Base-by-base conservation (phyloP, 2,329 filamentous ascomycete genomes). In the Microdochium nivale region DNA sequence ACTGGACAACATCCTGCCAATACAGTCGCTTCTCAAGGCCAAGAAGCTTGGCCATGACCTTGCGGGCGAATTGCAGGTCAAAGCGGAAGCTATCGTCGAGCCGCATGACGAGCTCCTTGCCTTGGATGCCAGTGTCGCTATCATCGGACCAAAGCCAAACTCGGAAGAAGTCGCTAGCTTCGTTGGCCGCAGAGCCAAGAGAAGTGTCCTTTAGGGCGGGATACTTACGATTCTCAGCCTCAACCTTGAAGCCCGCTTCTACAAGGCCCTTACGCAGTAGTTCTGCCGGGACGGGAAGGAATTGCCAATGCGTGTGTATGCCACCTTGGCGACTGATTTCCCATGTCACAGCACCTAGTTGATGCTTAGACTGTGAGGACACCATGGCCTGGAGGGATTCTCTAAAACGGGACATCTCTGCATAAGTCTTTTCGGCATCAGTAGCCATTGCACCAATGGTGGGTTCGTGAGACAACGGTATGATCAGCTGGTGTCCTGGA, bases 231-330 rank as follows among this genome's bases (percentile, higher is more conserved):
- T 95, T 95, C 65, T 95, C 87, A 0, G 90, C 90, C 63, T 96
- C 84, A 1, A 95, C 88, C 50, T 86, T 85, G 71, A 99, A 96
- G 0, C 86, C 92, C 0, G 88, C 89, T 65, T 96, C 90, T 0
- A 95, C 88, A 1, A 95, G 75, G 0, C 88, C 87, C 47, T 83
- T 82, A 21, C 70, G 72, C 49, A 96, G 79, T 46, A 89, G 72
- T 10, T 86, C 77, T 0, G 79, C 73, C 0, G 87, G 80, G 1
- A 95, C 75, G 1, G 94, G 90, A 27, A 97, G 72, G 59, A 95
- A 87, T 68, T 99, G 95, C 94, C 91, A 96, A 63, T 97, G 92
- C 1, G 86, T 78, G 65, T 99, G 94, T 52, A 97, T 84, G 51
- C 94, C 90, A 49, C 80, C 80, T 3, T 76, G 77, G 49, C 90